Evolutionary conservation across 1,139 yeast species (phyloP), one percentile per base, ranked within the genome.

Genomic region (Candida sp.): DNA sequence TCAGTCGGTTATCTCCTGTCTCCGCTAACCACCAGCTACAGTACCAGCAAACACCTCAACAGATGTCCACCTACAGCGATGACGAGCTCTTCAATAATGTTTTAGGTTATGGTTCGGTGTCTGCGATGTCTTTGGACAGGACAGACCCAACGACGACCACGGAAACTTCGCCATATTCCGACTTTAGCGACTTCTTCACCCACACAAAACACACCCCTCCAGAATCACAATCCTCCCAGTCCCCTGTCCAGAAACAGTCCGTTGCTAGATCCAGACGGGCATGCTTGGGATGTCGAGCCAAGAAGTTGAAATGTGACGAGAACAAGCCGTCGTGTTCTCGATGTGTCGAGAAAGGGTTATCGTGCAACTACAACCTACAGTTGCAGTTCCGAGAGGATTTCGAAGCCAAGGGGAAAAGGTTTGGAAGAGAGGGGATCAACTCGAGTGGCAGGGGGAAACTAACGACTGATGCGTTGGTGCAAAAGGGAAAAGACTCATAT

Each of bases 291-390:
- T 73, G 78, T 54, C 69, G 70, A 50, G 59, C 61, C 26, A 59
- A 63, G 48, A 62, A 73, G 48, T 61, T 67, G 41, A 78, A 78
- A 61, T 78, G 83, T 63, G 83, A 78, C 55, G 83, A 78, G 58
- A 50, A 54, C 23, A 77, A 75, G 51, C 83, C 83, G 1, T 57
- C 61, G 6, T 78, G 83, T 51, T 49, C 66, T 12, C 65, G 72
- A 46, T 78, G 83, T 58, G 40, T 54, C 7, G 62, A 63, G 37
- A 66, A 63, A 48, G 65, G 66, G 8, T 60, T 66, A 17, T 58
- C 54, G 7, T 77, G 81, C 58, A 65, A 63, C 12, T 66, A 73
- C 49, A 57, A 54, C 47, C 53, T 63, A 42, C 58, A 51, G 5
- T 57, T 69, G 28, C 69, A 67, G 51, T 69, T 68, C 50, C 54